A percentile compares a stretch with the other conserved stretches of the same genome.
Evolutionary conservation across 192 early-diverging fungal genomes (phyloP).

Genomic region (Podila verticillata): DNA sequence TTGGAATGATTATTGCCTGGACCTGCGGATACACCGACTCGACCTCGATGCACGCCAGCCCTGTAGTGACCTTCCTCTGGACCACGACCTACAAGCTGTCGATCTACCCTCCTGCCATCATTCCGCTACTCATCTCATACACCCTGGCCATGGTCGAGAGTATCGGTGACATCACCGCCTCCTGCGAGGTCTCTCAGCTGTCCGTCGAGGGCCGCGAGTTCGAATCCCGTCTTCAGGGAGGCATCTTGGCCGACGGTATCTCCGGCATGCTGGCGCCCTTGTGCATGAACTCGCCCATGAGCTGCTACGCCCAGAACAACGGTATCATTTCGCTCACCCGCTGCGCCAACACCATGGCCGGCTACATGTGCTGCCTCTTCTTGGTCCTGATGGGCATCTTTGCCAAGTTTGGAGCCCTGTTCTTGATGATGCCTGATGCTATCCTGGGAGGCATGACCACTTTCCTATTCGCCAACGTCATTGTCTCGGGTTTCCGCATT

Average conservation of each 20-base stretch:
- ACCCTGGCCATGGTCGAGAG: constrained; percentile 57
- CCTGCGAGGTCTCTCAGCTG: constrained; percentile 61
- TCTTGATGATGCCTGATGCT: constrained; percentile 55
- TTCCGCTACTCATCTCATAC: constrained; percentile 59
- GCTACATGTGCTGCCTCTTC: constrained; percentile 63
- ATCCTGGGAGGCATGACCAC: constrained; percentile 66
- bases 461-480: constrained; percentile 63
- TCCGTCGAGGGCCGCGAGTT: constrained; percentile 63
- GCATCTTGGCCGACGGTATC: constrained; percentile 61
- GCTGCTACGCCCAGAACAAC: constrained; percentile 67
- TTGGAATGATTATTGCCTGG: constrained; percentile 62
- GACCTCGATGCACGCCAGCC: constrained; percentile 52
- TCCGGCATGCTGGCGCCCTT: constrained; percentile 51
- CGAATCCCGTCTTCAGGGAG: constrained; percentile 63
- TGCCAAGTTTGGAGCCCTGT: constrained; percentile 60
- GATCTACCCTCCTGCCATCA: constrained; percentile 58
- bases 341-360: constrained; percentile 62
- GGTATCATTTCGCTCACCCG: constrained; percentile 65
- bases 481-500: constrained; percentile 64
- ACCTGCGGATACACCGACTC: constrained; percentile 60
- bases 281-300: constrained; percentile 60
- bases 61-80: constrained; percentile 62
- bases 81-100: constrained; percentile 56
- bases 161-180: constrained; percentile 64
- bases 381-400: constrained; percentile 63